Evolutionary conservation across 495 filamentous ascomycete species (phyloP).

Genomic region (Penicillium lagena): DNA sequence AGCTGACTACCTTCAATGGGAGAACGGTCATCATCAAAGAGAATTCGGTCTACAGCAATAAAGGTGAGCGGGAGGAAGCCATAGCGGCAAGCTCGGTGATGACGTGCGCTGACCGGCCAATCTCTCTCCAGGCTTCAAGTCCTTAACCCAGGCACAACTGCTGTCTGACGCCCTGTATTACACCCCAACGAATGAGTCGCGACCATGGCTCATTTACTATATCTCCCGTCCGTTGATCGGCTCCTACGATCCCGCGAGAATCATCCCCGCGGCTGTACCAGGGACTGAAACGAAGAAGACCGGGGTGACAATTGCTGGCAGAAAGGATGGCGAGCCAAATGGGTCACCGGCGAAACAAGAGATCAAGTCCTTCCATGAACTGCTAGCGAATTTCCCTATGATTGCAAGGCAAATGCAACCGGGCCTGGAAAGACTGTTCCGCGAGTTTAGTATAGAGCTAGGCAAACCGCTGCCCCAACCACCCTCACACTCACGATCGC

Average conservation of each 20-base stretch:
- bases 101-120: constrained; percentile 7
- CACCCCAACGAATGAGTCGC: constrained; percentile 70
- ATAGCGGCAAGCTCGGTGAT: background rate
- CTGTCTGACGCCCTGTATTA: constrained; percentile 84
- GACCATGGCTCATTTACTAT: constrained; percentile 95
- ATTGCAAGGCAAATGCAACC: constrained; percentile 96
- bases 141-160: constrained; percentile 82
- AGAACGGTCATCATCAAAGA: constrained; percentile 94
- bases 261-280: constrained; percentile 53
- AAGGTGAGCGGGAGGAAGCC: constrained; percentile 51
- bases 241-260: constrained; percentile 65
- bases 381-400: constrained; percentile 89
- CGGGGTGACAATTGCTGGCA: constrained; percentile 11
- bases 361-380: constrained; percentile 81
- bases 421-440: constrained; percentile 84
- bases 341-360: constrained; percentile 68
- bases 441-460: constrained; percentile 78
- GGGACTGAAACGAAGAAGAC: constrained; percentile 26
- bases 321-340: constrained; percentile 29
- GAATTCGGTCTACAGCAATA: constrained; percentile 88
- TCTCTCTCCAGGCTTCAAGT: constrained; percentile 69
- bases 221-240: constrained; percentile 91
- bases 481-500: constrained; percentile 62
- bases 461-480: constrained; percentile 77
- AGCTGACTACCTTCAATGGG: constrained; percentile 87